Base-by-base conservation (phyloP, 129 eudicot species). In the Erigeron canadensis region DNA sequence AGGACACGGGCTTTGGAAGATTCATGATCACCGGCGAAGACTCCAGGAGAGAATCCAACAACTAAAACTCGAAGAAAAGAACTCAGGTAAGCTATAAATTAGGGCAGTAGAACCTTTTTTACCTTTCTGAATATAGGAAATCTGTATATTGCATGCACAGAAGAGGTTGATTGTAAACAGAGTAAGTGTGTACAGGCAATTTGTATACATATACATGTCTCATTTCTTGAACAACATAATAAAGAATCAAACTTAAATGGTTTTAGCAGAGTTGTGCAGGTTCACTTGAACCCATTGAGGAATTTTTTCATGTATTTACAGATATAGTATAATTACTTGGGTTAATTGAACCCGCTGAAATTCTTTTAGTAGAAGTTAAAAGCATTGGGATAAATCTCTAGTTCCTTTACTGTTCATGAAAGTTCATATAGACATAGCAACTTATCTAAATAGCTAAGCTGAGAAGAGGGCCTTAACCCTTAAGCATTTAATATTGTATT, bases 1-100 rank as follows among this genome's bases (percentile, higher is more conserved):
- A 34, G 99, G 99, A 5, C 97, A 94, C 6, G 95, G 98, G 46
- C 88, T 93, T 2, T 87, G 90, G 91, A 93, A 93, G 76, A 92
- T 92, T 59, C 95, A 92, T 48, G 98, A 91, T 67, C 97, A 91
- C 50, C 78, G 86, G 8, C 60, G 88, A 47, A 84, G 84, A 75
- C 72, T 86, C 34, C 91, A 89, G 40, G 86, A 89, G 68, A 73
- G 98, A 84, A 73, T 93, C 50, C 96, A 76, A 69, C 79, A 89
- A 62, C 90, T 93, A 38, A 83, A 87, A 44, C 73, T 51, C 10
- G 95, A 89, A 59, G 83, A 77, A 38, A 83, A 81, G 13, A 72
- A 51, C 23, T 77, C 56, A 38, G 42, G 8, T 39, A 60, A 57
- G 13, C 40, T 19, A 6, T 72, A 12, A 63, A 62, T 11, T 17